Conservation (phyloP, 2,329 filamentous ascomycete species). For the Elsinoe arachidis region DNA sequence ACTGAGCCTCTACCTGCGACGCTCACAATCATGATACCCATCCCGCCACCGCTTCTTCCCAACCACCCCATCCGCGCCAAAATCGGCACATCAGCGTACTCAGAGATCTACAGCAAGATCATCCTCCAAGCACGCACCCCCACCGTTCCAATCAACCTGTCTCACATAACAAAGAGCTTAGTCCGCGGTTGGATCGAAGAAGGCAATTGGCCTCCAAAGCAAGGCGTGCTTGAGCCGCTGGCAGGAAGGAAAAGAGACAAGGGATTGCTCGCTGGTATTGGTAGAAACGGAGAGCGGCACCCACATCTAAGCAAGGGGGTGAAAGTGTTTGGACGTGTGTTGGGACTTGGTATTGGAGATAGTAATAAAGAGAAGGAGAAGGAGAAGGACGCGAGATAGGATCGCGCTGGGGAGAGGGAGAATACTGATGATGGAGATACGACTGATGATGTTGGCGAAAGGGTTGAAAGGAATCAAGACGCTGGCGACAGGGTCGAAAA, state of each 20-base stretch:
- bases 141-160: conserved; percentile 77
- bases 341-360: conserved; percentile 22
- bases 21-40: conserved; percentile 50
- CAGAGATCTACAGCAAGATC: conserved; percentile 82
- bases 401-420: not conserved
- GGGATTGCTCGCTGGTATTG: not conserved
- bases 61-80: conserved; percentile 68
- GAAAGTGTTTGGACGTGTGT: conserved; percentile 37
- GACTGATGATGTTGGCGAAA: not conserved
- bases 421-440: not conserved
- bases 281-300: conserved; percentile 12
- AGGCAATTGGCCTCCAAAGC: conserved; percentile 79
- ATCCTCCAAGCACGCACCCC: conserved; percentile 72
- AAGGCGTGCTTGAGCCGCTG: conserved; percentile 40
- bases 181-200: conserved; percentile 89
- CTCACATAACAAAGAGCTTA: conserved; percentile 69
- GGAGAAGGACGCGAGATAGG: not conserved
- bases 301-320: conserved; percentile 34
- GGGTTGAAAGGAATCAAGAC: not conserved
- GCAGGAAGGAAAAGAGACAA: conserved; percentile 30
- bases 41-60: conserved; percentile 65
- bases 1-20: conserved; percentile 19
- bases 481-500: not conserved
- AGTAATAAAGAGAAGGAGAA: not conserved
- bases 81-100: conserved; percentile 65